Evolutionary conservation across 2,329 filamentous ascomycete species (phyloP), one percentile per base, ranked within the genome.

Genomic region (Cordyceps cateniannulata): DNA sequence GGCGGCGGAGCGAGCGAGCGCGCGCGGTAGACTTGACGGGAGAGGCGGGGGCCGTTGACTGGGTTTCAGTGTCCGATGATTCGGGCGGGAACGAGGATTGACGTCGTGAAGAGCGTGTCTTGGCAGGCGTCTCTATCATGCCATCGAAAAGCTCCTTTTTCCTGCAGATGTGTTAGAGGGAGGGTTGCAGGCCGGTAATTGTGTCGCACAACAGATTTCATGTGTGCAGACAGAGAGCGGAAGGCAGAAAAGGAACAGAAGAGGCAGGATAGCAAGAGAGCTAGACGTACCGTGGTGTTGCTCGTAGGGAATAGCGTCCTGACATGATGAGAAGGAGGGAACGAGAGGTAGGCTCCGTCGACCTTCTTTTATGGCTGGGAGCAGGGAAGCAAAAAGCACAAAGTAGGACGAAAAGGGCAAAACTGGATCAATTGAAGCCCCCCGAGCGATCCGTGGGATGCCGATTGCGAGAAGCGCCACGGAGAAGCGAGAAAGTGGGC

Each of bases 121-220:
- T 55, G 63, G 61, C 66, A 27, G 82, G 82, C 9, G 82, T 85
- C 70, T 84, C 81, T 63, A 85, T 73, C 82, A 85, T 84, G 66
- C 83, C 83, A 40, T 83, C 78, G 66, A 84, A 85, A 62, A 83
- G 79, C 69, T 85, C 82, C 73, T 83, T 84, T 72, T 85, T 85
- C 65, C 83, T 85, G 44, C 32, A 45, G 8, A 32, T 18, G 38
- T 38, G 48, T 47, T 61, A 51, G 47, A 29, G 24, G 42, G 14
- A 6, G 2, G 10, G 18, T 3, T 25, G 9, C 3, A n/a, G 24
- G 1, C 5, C 20, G 6, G 27, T 5, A 20, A 22, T 40, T 29
- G 47, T 10, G 54, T 49, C 9, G 44, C 45, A 20, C 27, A 24
- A n/a, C 20, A 32, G 14, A 27, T 7, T 5, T 18, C 25, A 3